Evolutionary conservation across 768 basidiomycete genomes (phyloP), one percentile per base, ranked within the genome.

Genomic region (Amanita jacksonii): DNA sequence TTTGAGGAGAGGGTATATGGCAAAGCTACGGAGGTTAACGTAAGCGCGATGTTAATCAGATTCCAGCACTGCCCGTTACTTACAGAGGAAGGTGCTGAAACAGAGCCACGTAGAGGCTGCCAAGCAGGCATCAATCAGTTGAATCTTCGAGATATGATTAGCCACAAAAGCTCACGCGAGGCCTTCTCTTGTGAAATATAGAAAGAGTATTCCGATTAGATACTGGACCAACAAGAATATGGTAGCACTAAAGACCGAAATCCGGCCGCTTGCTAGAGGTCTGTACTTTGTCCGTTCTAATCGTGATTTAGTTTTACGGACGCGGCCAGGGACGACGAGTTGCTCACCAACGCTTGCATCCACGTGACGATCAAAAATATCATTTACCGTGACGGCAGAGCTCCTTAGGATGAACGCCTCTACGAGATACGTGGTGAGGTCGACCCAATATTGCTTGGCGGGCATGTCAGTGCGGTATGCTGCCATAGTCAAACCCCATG

Each of bases 331-430:
- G 39, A 46, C 15, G 28, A 23, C n/a, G n/a, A n/a, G n/a, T 22
- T 4, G 58, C 71, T 42, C 33, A 73, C 75, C 73, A 46, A 77
- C 73, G 40, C 67, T 68, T 16, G 68, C 71, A 52, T 77, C 75
- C 52, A 74, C 60, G 18, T 72, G 52, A 9, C 69, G 63, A 52
- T 77, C 75, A 41, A 73, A 67, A 13, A 77, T 75, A 46, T 77
- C 75, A 46, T 77, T 76, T 24, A 76, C 59, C 2, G 74, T 73
- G 49, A 74, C 76, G 1, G 73, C 75, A 1, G 74, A 72, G 42
- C 68, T 60, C 27, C 69, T 67, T 24, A 74, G 48, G 24, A 67
- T 51, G 43, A 73, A 66, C 1, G 72, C 69, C 3, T 61, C 63
- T 24, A 70, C 40, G 2, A 68, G 49, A 43, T 58, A 68, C 34